Percentiles rank a stretch among this genome's conserved stretches.
These are phyloP conservation scores for Leishmania major DNA, from an alignment of 208 protist species.

Conservation along the genomic window DNA sequence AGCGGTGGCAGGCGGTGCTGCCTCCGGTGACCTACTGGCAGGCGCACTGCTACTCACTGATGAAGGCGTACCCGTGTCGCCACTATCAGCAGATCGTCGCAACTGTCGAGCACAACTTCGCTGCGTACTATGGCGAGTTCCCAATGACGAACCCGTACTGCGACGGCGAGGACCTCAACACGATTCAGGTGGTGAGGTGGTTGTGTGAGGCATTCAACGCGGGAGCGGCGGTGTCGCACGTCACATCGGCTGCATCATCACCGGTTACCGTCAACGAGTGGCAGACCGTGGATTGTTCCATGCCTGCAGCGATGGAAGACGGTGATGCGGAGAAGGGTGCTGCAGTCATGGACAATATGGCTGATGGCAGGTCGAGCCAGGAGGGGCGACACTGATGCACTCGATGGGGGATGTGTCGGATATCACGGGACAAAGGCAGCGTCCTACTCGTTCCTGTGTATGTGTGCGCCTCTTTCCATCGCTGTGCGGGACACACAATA, in stretches of 20 bases:
- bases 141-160: conserved; percentile 88
- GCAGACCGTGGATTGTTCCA: neutral
- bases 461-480: neutral
- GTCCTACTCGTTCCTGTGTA: neutral
- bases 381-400: neutral
- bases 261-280: neutral
- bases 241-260: neutral
- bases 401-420: neutral
- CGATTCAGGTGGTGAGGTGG: conserved; percentile 56
- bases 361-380: neutral
- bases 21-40: conserved; percentile 84
- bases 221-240: conserved; percentile 1
- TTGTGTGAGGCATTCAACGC: conserved; percentile 45
- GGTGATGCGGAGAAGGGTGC: neutral
- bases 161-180: conserved; percentile 87
- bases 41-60: conserved; percentile 63
- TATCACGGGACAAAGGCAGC: neutral
- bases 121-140: conserved; percentile 69
- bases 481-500: neutral
- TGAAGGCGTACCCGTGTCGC: conserved; percentile 44
- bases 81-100: conserved; percentile 44
- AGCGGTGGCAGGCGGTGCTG: conserved; percentile 32
- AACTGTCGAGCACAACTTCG: conserved; percentile 66
- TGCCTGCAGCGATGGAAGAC: neutral
- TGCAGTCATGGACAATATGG: neutral